These are phyloP conservation scores for Arachis hypogaea DNA, from an alignment of 306 rosid species.

Conservation along the genomic window DNA sequence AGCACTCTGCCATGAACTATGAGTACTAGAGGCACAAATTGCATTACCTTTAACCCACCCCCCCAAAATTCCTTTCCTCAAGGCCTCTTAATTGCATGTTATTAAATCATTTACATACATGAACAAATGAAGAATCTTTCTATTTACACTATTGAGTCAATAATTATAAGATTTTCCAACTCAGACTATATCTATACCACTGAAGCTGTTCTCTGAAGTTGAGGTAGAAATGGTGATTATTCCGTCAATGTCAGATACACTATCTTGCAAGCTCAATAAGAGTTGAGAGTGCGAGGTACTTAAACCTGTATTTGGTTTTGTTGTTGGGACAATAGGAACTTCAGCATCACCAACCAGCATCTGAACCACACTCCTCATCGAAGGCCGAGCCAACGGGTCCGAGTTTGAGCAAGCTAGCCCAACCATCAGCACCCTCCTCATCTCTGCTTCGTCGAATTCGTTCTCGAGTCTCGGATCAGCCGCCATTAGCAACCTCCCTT, in stretches of 20 bases:
- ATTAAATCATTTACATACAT: slow-evolving; percentile 49
- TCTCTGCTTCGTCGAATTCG: slow-evolving; percentile 71
- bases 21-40: slow-evolving; percentile 35
- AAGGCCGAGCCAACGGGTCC: slow-evolving; percentile 72
- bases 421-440: slow-evolving; percentile 67
- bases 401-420: slow-evolving; percentile 93
- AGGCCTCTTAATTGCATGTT: slow-evolving; percentile 37
- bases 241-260: slow-evolving; percentile 86
- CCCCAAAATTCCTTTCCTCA: slow-evolving; percentile 37
- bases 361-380: slow-evolving; percentile 85
- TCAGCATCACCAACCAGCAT: slow-evolving; percentile 89
- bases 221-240: slow-evolving; percentile 75
- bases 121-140: slow-evolving; percentile 54
- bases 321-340: slow-evolving; percentile 79
- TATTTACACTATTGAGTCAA: slow-evolving; percentile 43
- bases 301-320: slow-evolving; percentile 68
- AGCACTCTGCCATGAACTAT: slow-evolving; percentile 31
- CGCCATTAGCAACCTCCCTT: slow-evolving; percentile 67
- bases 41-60: neutral
- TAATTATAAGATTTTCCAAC: slow-evolving; percentile 40
- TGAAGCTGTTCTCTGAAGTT: slow-evolving; percentile 65
- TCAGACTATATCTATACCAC: slow-evolving; percentile 59
- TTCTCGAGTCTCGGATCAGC: slow-evolving; percentile 68
- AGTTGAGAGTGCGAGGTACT: slow-evolving; percentile 80
- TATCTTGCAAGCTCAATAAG: slow-evolving; percentile 75